Base-by-base conservation (phyloP, 306 rosid species). In the Medicago ruthenica region DNA sequence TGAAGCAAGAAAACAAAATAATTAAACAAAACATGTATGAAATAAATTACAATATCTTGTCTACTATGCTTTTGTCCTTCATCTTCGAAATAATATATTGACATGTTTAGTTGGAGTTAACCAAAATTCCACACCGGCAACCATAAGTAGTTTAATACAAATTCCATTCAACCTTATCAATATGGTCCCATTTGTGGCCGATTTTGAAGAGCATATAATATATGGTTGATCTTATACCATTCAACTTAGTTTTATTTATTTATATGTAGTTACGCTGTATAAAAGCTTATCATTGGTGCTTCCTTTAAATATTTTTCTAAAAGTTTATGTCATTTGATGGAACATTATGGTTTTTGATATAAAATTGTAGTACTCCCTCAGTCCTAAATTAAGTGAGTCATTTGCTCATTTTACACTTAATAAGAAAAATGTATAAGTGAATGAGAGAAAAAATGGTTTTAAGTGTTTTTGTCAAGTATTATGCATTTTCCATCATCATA, bases 11-110 rank as follows among this genome's bases (percentile, higher is more conserved):
- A 27, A 9, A 73, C 4, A 61, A 18, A 72, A 75, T 40, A 47
- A 68, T 62, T 45, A 65, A 75, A 53, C 67, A 39, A 81, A 71
- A 3, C 9, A 59, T 42, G 7, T 51, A 68, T 73, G 75, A 61
- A 21, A 70, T 82, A 45, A 82, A 76, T 15, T 65, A 82, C 50
- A 71, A 77, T 76, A 82, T 77, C 79, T 57, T 76, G 72, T 45
- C 13, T 55, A 42, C 47, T 60, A 24, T 67, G 14, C 9, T 55
- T 63, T 9, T 45, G 67, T 48, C 47, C 16, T 62, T 12, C 24
- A 72, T 31, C 13, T 57, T 24, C 13, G 27, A 60, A 50, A 8
- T 74, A 76, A 73, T 67, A 73, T 39, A 13, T 78, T 60, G 67
- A 61, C 0, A 15, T 58, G 44, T 77, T n/a, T 73, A 71, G 70